These are phyloP conservation scores for Inonotus obliquus DNA, from an alignment of 1,284 basidiomycete species.

Conservation along the genomic window DNA sequence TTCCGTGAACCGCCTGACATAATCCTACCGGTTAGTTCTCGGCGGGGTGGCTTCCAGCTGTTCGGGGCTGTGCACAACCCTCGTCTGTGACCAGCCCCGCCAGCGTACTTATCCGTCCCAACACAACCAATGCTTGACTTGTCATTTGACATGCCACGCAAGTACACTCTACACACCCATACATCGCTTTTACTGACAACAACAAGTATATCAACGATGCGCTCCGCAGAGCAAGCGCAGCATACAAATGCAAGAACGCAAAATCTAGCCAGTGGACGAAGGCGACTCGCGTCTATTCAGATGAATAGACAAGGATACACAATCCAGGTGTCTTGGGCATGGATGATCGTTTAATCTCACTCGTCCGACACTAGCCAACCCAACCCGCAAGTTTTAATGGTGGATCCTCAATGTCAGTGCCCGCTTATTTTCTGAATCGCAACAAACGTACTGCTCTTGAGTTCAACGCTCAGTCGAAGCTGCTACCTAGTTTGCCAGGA, in stretches of 20 bases:
- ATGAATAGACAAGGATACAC: slow-evolving; percentile 4
- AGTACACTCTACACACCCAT: no score
- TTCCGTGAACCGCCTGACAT: no score
- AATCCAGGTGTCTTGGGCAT: slow-evolving; percentile 35
- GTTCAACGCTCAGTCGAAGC: slow-evolving; percentile 47
- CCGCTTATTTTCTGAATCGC: slow-evolving; percentile 53
- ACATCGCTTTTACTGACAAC: no score
- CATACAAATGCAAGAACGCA: slow-evolving; percentile 39
- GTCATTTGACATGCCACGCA: no score
- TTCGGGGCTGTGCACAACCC: no score
- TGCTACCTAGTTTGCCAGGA: slow-evolving; percentile 61
- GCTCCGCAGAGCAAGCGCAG: no score
- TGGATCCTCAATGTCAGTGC: slow-evolving; percentile 49
- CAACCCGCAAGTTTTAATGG: slow-evolving; percentile 65
- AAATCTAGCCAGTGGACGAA: slow-evolving; percentile 60
- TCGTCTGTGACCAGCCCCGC: no score
- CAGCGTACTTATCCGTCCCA: no score
- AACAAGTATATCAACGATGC: no score
- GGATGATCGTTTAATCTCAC: slow-evolving; percentile 12
- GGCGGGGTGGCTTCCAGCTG: no score
- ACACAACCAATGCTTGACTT: no score
- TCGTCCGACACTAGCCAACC: slow-evolving; percentile 38
- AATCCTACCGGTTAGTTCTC: no score
- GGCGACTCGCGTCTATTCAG: slow-evolving; percentile 46
- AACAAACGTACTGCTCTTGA: slow-evolving; percentile 46